Conservation (phyloP, 768 basidiomycete species). For the Hygrophoropsis aurantiaca region DNA sequence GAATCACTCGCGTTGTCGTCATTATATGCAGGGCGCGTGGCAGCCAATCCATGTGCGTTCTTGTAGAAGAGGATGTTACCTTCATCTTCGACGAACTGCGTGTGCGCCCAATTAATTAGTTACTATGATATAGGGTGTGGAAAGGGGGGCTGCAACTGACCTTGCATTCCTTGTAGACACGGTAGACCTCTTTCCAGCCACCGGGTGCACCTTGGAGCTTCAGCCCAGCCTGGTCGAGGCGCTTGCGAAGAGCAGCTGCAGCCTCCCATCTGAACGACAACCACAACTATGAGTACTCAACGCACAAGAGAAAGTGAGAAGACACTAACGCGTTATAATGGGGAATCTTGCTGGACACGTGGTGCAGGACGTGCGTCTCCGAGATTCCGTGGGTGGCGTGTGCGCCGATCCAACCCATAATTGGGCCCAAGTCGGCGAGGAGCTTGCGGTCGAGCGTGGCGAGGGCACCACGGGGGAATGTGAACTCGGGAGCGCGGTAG, state of each 20-base stretch:
- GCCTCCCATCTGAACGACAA: slow-evolving; percentile 75
- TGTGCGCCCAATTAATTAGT: too few relatives aligned
- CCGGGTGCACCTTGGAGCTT: slow-evolving; percentile 69
- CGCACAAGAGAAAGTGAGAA: neutral
- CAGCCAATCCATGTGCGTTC: slow-evolving; percentile 78
- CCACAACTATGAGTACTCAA: neutral
- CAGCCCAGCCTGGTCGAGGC: slow-evolving; percentile 58
- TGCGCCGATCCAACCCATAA: slow-evolving; percentile 86
- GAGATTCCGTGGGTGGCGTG: slow-evolving; percentile 89
- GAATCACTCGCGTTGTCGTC: slow-evolving; percentile 64
- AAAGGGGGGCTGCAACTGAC: slow-evolving; percentile 26
- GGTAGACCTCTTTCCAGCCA: slow-evolving; percentile 79
- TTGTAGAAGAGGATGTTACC: slow-evolving; percentile 91
- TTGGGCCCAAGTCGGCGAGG: slow-evolving; percentile 71
- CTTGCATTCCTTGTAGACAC: slow-evolving; percentile 79
- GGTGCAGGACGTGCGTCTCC: slow-evolving; percentile 92
- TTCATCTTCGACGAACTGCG: slow-evolving; percentile 88
- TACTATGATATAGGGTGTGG: too few relatives aligned
- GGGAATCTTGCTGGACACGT: slow-evolving; percentile 93
- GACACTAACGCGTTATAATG: slow-evolving; percentile 78
- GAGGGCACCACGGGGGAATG: slow-evolving; percentile 91
- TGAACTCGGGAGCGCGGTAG: slow-evolving; percentile 87
- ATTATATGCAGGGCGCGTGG: slow-evolving; percentile 62
- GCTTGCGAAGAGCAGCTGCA: slow-evolving; percentile 76
- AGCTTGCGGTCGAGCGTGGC: slow-evolving; percentile 85